These are phyloP conservation scores for Cytospora paraplurivora DNA, from an alignment of 2,329 filamentous ascomycete species.

Conservation along the genomic window DNA sequence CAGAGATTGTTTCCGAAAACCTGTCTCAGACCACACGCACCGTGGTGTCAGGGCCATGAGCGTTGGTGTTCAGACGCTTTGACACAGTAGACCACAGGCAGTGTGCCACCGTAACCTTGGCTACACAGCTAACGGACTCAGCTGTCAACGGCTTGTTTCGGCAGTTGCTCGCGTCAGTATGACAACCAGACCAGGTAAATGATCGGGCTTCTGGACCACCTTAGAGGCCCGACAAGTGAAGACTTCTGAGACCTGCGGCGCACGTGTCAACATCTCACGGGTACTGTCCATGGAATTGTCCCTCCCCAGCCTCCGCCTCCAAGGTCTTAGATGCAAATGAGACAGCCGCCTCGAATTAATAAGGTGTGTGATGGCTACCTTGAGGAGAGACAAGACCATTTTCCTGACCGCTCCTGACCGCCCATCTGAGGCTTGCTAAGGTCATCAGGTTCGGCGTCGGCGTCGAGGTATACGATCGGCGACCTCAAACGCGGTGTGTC, in stretches of 20 bases:
- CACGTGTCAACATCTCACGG: slow-evolving; percentile 18
- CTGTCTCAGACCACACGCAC: not conserved
- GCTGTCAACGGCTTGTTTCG: slow-evolving; percentile 15
- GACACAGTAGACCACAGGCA: not conserved
- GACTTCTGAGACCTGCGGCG: slow-evolving; percentile 16
- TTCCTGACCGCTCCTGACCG: slow-evolving; percentile 18
- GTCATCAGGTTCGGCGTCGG: not conserved
- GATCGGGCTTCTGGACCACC: slow-evolving; percentile 14
- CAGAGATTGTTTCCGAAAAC: not conserved
- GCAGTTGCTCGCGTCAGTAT: slow-evolving; percentile 7
- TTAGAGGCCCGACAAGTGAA: slow-evolving; percentile 4
- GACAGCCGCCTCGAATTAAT: slow-evolving; percentile 12
- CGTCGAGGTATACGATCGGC: slow-evolving; percentile 12
- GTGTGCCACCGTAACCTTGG: not conserved
- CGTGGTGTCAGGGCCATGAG: not conserved
- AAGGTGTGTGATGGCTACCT: slow-evolving; percentile 11
- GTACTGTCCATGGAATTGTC: slow-evolving; percentile 10
- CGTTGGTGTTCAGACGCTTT: not conserved
- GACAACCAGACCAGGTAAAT: not conserved
- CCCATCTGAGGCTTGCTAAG: slow-evolving; percentile 4
- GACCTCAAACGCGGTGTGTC: slow-evolving; percentile 13
- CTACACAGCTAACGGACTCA: not conserved
- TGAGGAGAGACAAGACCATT: slow-evolving; percentile 9
- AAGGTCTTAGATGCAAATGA: slow-evolving; percentile 24
- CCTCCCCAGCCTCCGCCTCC: slow-evolving; percentile 2